phyloP scores from a whole-genome alignment of 352 stramenopile genomes.

The Phytopythium mirpurense region DNA sequence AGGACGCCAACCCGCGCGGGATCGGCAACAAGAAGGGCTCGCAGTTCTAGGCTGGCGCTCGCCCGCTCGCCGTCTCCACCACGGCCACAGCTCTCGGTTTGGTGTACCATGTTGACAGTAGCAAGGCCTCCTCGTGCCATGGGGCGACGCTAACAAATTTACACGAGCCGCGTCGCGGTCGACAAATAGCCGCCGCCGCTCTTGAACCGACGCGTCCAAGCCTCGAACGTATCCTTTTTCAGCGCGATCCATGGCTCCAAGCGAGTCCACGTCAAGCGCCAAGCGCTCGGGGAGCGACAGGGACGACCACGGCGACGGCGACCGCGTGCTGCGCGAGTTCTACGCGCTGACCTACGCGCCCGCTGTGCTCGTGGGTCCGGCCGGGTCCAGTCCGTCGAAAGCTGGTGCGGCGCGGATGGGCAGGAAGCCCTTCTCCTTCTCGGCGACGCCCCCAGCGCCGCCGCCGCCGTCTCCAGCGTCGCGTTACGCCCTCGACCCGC shows the following conservation, averaged over 20 bases:
- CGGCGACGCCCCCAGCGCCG: slow-evolving; percentile 5
- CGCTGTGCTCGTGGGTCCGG: slow-evolving; percentile 32
- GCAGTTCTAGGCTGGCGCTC: slow-evolving; percentile 74
- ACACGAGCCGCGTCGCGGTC: no score
- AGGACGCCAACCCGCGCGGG: slow-evolving; percentile 93
- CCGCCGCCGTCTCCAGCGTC: slow-evolving; percentile 18
- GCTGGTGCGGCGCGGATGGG: background rate
- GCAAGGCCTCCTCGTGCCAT: no score
- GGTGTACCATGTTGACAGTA: no score
- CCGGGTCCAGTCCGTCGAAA: slow-evolving; percentile 24
- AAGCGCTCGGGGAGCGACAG: background rate
- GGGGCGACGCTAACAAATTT: no score
- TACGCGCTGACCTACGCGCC: slow-evolving; percentile 62
- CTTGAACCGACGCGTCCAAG: background rate
- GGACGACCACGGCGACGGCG: background rate
- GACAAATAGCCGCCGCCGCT: background rate
- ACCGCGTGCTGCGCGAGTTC: slow-evolving; percentile 42
- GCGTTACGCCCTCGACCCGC: background rate
- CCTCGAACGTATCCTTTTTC: no score
- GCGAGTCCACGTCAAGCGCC: background rate
- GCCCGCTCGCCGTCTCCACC: background rate
- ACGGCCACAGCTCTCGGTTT: no score
- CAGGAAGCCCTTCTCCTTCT: slow-evolving; percentile 3
- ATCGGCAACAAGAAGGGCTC: slow-evolving; percentile 96
- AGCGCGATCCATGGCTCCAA: background rate